Base-by-base conservation (phyloP, 805 yeast genomes). In the Candida golubevii region DNA sequence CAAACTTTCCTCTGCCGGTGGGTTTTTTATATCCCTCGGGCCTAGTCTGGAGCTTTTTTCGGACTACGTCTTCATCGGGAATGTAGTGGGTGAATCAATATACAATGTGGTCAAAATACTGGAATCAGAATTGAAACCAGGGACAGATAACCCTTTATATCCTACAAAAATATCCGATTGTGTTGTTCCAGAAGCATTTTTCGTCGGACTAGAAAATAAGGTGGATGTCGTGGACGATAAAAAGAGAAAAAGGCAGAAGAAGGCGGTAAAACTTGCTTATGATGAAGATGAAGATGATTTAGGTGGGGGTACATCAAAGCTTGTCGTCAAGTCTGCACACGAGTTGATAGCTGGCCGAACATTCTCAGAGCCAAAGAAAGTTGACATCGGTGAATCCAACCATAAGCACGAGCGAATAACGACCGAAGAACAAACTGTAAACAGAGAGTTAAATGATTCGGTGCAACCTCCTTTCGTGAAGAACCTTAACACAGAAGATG, bases 61-160 rank as follows among this genome's bases (percentile, higher is more conserved):
- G 27, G 66, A 49, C 70, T 80, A 11, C 39, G 51, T 53, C 12
- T 53, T 80, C 18, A 69, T 83, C 51, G 91, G 90, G 2, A 74
- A 77, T 46, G 65, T 83, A 11, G 72, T 73, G 2, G 86, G 79
- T 4, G 77, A 77, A 30, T 66, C 82, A 0, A 69, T 79, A 5
- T 85, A 71, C 62, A 76, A 68, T 28, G 74, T 80, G 11, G 59
- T 75, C 31, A 66, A 68, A 38, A 79, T 83, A 6, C 58, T 69
- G 3, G 77, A 75, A 33, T 66, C 74, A 11, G 84, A 79, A 49
- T 43, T 72, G 35, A 66, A 61, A 18, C 58, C 53, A 0, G 70
- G 62, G 7, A 69, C 67, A 27, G 69, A 47, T 8, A 23, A 59
- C 5, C 85, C 83, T 1, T 33, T 78, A 10, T 80, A 72, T 51